These are phyloP conservation scores for Hypoxylon sp. DNA, from an alignment of 2,329 filamentous ascomycete genomes.

Conservation along the genomic window DNA sequence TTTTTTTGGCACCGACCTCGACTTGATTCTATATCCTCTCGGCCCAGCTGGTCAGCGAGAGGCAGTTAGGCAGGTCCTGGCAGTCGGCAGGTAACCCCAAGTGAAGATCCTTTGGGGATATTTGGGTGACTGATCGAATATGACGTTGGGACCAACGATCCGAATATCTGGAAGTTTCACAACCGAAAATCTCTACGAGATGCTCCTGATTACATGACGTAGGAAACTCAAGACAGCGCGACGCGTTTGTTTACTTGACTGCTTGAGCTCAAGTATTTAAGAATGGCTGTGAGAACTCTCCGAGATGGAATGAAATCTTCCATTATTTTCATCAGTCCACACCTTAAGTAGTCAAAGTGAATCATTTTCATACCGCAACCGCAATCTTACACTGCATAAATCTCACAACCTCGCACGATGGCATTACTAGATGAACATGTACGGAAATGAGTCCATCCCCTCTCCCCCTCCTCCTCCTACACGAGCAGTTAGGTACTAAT, in stretches of 20 bases:
- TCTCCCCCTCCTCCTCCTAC: neutral
- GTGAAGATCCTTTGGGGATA: conserved; percentile 1
- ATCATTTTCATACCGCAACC: too few species aligned
- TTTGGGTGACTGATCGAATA: neutral
- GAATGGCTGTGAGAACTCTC: neutral
- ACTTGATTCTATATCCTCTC: too few species aligned
- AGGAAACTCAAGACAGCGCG: neutral
- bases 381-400: too few species aligned
- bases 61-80: too few species aligned
- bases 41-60: too few species aligned
- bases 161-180: conserved; percentile 6
- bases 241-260: conserved; percentile 12
- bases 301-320: neutral
- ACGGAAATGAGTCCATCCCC: neutral
- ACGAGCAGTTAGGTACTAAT: neutral
- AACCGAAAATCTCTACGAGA: neutral
- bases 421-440: neutral
- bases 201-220: neutral
- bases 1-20: too few species aligned
- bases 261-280: neutral
- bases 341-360: too few species aligned
- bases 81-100: too few species aligned
- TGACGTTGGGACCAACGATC: conserved; percentile 1
- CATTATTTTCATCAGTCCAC: neutral
- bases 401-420: too few species aligned